Evolutionary conservation across 2,329 filamentous ascomycete genomes (phyloP).

Genomic region (Cladophialophora immunda): DNA sequence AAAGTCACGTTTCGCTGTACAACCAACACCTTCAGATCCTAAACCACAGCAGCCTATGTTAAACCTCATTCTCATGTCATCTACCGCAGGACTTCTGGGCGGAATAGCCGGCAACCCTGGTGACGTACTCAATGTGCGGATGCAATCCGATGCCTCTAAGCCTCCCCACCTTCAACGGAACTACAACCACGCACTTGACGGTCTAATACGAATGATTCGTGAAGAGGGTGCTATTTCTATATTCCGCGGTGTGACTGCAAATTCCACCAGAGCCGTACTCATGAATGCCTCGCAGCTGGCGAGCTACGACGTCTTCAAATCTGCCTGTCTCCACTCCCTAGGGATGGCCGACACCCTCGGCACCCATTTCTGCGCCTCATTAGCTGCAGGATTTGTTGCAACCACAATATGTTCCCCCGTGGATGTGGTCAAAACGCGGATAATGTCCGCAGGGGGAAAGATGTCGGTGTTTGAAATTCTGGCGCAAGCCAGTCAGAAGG

Average conservation of each 20-base stretch:
- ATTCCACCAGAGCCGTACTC: conserved; percentile 68
- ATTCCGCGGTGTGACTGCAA: conserved; percentile 78
- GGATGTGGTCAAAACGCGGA: conserved; percentile 72
- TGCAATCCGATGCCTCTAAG: conserved; percentile 91
- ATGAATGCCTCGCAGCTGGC: conserved; percentile 73
- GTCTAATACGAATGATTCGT: conserved; percentile 83
- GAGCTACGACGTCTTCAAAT: conserved; percentile 71
- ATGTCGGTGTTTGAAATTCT: conserved; percentile 59
- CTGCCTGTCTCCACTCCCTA: conserved; percentile 60
- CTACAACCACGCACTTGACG: conserved; percentile 89
- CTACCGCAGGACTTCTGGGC: conserved; percentile 83
- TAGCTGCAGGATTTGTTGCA: conserved; percentile 71
- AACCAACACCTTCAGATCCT: conserved; percentile 51
- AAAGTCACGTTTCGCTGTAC: conserved; percentile 72
- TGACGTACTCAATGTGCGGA: conserved; percentile 96
- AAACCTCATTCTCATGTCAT: conserved; percentile 83
- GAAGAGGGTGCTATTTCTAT: conserved; percentile 79
- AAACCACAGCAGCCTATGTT: conserved; percentile 64
- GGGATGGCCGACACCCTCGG: conserved; percentile 64
- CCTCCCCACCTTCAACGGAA: conserved; percentile 78
- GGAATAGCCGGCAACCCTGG: conserved; percentile 92
- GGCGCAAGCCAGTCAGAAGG: conserved; percentile 62
- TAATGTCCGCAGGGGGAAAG: conserved; percentile 65
- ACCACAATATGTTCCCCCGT: conserved; percentile 73
- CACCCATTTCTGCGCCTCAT: conserved; percentile 70